Conservation (phyloP, 2,329 filamentous ascomycete species). For the Leptographium flavum region DNA sequence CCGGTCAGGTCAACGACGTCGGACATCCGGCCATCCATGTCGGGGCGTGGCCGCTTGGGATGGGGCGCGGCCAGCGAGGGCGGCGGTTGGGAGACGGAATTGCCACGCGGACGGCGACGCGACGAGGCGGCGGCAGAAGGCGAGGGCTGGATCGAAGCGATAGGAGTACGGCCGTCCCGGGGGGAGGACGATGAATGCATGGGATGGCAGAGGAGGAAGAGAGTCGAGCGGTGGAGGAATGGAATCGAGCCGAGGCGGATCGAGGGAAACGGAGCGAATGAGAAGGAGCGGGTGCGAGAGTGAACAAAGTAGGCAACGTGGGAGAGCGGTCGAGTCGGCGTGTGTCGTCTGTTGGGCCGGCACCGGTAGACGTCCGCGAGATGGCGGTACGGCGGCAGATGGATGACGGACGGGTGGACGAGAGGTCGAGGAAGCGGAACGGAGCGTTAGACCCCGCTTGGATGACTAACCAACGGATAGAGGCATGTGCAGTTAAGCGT, state of each 20-base stretch:
- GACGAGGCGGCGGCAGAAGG: background rate
- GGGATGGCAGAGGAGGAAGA: too few species aligned
- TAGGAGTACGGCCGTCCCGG: background rate
- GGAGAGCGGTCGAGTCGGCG: too few species aligned
- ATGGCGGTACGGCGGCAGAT: background rate
- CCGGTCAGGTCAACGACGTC: slow-evolving; percentile 32
- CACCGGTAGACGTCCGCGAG: background rate
- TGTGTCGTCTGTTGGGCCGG: background rate
- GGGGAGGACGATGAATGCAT: background rate
- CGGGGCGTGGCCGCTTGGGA: background rate
- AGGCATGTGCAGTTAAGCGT: too few species aligned
- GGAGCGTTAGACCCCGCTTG: too few species aligned
- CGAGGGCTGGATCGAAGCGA: background rate
- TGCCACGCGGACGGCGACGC: slow-evolving; percentile 1
- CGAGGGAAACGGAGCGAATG: too few species aligned
- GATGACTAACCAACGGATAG: background rate
- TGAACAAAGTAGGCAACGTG: too few species aligned
- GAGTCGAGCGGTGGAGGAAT: too few species aligned
- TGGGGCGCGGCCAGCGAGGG: background rate
- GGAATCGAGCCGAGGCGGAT: too few species aligned
- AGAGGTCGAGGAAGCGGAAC: too few species aligned
- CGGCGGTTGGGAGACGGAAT: background rate
- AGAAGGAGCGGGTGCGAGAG: too few species aligned
- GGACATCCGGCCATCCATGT: slow-evolving; percentile 21
- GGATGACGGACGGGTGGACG: background rate